Percentiles rank a stretch among this genome's conserved stretches.
phyloP scores from a whole-genome alignment of 805 yeast species.

The Yarrowia bubula region DNA sequence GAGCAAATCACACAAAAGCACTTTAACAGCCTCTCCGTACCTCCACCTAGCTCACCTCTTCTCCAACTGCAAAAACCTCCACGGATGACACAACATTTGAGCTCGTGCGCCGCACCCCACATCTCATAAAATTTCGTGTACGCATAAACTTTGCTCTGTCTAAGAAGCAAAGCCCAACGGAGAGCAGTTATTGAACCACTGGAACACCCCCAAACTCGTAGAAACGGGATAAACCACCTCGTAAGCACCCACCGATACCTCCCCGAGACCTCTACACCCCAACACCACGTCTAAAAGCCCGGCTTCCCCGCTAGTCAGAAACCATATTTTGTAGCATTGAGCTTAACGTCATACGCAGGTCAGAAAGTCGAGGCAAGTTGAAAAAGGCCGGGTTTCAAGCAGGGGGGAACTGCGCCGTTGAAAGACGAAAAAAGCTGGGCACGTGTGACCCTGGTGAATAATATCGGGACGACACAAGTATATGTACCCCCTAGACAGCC shows the following conservation, averaged over 20 bases:
- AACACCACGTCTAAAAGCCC: background rate
- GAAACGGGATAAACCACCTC: too few species aligned
- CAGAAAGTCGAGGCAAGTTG: background rate
- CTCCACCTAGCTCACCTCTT: background rate
- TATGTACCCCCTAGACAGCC: background rate
- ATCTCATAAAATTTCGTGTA: conserved; percentile 21
- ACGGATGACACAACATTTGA: background rate
- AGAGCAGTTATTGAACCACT: background rate
- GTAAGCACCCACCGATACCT: background rate
- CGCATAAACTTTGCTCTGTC: conserved; percentile 7
- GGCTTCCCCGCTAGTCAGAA: conserved; percentile 21
- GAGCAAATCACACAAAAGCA: too few species aligned
- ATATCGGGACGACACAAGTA: background rate
- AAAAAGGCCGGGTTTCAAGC: background rate
- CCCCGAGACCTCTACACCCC: background rate
- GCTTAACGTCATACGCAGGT: conserved; percentile 21
- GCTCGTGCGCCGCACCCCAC: conserved; percentile 26
- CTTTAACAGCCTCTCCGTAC: too few species aligned
- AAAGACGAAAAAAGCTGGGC: background rate
- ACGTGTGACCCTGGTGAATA: background rate
- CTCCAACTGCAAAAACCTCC: background rate
- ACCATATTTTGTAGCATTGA: background rate
- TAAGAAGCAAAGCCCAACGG: background rate
- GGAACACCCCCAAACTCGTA: too few species aligned
- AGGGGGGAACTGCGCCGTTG: background rate